A percentile compares a stretch with the other conserved stretches of the same genome.
phyloP scores from a whole-genome alignment of 257 asterid genomes.

The Penstemon davidsonii region DNA sequence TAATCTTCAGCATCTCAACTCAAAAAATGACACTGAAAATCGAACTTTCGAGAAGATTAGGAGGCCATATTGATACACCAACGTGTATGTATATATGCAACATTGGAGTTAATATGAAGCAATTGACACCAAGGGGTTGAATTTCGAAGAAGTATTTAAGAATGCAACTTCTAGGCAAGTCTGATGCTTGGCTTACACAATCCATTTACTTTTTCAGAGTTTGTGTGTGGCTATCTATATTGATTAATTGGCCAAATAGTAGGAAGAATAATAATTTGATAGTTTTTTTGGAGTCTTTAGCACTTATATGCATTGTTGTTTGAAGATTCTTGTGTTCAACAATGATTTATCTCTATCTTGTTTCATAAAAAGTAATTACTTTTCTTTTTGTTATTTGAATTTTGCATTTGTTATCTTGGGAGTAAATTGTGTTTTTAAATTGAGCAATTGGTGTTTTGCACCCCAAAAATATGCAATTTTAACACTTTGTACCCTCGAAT shows the following conservation, averaged over 20 bases:
- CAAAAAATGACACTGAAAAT: neutral
- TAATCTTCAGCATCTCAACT: neutral
- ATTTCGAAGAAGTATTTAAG: slow-evolving; percentile 15
- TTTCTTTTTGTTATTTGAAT: neutral
- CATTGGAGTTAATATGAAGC: slow-evolving; percentile 28
- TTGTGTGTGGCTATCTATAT: neutral
- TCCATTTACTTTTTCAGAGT: slow-evolving; percentile 21
- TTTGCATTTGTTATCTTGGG: no score
- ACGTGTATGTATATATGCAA: slow-evolving; percentile 23
- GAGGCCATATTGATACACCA: slow-evolving; percentile 6
- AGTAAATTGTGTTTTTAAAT: no score
- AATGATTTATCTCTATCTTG: neutral
- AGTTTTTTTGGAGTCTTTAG: slow-evolving; percentile 34
- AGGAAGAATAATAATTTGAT: slow-evolving; percentile 25
- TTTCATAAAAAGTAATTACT: neutral
- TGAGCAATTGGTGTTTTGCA: no score
- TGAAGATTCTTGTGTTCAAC: slow-evolving; percentile 4
- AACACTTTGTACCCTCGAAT: no score
- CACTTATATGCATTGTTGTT: neutral
- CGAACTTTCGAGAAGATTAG: neutral
- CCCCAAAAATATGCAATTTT: no score
- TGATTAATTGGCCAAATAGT: slow-evolving; percentile 22
- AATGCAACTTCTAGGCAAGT: slow-evolving; percentile 67
- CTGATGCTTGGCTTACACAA: slow-evolving; percentile 60
- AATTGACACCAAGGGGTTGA: slow-evolving; percentile 40